Conservation (phyloP, 345 rosid genomes). For the Orychophragmus violaceus region DNA sequence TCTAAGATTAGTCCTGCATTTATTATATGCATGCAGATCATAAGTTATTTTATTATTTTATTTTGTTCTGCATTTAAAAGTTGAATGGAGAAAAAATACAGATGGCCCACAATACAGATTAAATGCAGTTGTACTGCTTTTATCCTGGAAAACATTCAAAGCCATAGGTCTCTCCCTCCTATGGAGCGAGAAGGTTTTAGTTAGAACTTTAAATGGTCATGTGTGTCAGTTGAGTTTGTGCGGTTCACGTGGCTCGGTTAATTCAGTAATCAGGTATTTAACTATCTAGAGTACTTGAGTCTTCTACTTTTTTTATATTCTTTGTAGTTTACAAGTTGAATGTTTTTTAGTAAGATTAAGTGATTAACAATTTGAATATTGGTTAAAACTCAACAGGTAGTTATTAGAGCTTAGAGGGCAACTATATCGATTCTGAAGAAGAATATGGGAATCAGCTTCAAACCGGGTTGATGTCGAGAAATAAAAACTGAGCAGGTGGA, state of each 20-base stretch:
- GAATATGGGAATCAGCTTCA: background rate
- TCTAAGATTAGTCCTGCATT: too few relatives aligned
- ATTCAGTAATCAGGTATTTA: background rate
- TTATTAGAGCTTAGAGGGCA: background rate
- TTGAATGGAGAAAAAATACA: too few relatives aligned
- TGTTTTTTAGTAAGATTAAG: background rate
- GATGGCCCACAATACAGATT: too few relatives aligned
- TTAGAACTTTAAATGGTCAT: background rate
- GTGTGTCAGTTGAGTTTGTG: background rate
- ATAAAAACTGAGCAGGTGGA: background rate
- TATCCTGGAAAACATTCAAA: too few relatives aligned
- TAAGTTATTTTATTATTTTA: too few relatives aligned
- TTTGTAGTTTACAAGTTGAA: background rate
- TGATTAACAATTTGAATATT: background rate
- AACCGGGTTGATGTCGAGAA: background rate
- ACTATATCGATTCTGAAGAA: background rate
- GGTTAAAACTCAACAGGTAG: background rate
- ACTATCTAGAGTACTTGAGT: background rate
- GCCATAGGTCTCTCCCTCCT: background rate
- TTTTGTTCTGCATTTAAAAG: too few relatives aligned
- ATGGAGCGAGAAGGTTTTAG: background rate
- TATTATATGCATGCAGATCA: too few relatives aligned
- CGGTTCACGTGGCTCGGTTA: background rate
- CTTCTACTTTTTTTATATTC: background rate
- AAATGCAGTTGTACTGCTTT: too few relatives aligned